A percentile compares a stretch with the other conserved stretches of the same genome.
phyloP scores from a whole-genome alignment of 2,329 filamentous ascomycete species.

The Colletotrichum sp. region DNA sequence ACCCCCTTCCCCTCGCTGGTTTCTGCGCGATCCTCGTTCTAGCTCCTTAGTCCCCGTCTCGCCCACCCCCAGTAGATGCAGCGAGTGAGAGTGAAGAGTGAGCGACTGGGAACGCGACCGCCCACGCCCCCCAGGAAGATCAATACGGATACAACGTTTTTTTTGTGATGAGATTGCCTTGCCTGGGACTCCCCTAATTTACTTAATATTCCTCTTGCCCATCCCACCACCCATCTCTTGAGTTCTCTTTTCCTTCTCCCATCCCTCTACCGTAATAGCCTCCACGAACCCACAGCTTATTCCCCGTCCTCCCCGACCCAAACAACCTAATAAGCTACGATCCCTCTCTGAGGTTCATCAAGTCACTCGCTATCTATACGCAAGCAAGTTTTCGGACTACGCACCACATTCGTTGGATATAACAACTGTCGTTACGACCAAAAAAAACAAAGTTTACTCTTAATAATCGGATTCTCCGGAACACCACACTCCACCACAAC shows the following conservation, averaged over 20 bases:
- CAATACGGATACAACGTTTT: slow-evolving; percentile 13
- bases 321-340: not conserved
- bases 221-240: not conserved
- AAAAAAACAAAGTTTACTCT: not conserved
- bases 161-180: slow-evolving; percentile 18
- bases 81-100: not conserved
- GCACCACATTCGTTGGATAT: slow-evolving; percentile 9
- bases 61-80: slow-evolving; percentile 5
- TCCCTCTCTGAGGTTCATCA: slow-evolving; percentile 4
- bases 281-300: slow-evolving; percentile 17
- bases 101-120: not conserved
- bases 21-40: slow-evolving; percentile 9
- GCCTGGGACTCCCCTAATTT: slow-evolving; percentile 6
- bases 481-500: not conserved
- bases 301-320: not conserved
- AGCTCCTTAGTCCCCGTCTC: not conserved
- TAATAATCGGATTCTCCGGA: not conserved
- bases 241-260: not conserved
- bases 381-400: not conserved
- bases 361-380: slow-evolving; percentile 13
- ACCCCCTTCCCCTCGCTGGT: not conserved
- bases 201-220: slow-evolving; percentile 12
- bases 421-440: not conserved
- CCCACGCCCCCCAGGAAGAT: not conserved
- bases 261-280: slow-evolving; percentile 16